These are phyloP conservation scores for Phialophora expanda DNA, from an alignment of 2,329 filamentous ascomycete species.

Conservation along the genomic window DNA sequence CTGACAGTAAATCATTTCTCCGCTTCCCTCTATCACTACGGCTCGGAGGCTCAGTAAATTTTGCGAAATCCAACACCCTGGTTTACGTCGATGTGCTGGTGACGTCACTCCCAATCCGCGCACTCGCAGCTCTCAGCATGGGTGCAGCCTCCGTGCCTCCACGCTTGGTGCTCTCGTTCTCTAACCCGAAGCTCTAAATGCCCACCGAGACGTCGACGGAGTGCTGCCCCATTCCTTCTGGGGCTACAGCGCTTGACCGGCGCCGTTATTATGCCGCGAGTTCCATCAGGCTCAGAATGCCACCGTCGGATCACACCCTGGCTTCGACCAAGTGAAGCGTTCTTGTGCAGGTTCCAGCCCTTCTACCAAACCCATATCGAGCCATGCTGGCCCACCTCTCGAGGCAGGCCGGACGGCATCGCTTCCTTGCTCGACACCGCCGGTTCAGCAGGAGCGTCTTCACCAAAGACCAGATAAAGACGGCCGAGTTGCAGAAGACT, in stretches of 20 bases:
- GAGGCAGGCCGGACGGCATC: conserved; percentile 1
- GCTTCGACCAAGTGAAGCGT: neutral
- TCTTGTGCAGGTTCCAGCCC: neutral
- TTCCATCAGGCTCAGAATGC: neutral
- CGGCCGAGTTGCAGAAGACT: conserved; percentile 34
- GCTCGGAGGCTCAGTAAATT: too few species aligned
- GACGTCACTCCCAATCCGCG: neutral
- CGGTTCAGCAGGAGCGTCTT: conserved; percentile 30
- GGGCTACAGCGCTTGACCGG: neutral
- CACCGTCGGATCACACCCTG: neutral
- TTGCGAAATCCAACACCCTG: neutral
- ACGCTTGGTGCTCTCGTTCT: neutral
- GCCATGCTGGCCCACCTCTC: conserved; percentile 12
- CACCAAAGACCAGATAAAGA: conserved; percentile 35
- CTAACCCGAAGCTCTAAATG: neutral
- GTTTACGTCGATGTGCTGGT: neutral
- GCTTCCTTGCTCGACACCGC: conserved; percentile 9
- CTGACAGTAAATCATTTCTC: neutral
- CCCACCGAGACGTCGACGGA: neutral
- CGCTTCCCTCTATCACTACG: too few species aligned
- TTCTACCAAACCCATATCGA: neutral
- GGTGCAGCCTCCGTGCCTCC: too few species aligned
- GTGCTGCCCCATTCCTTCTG: neutral
- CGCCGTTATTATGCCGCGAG: neutral
- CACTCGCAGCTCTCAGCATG: too few species aligned